Base-by-base conservation (phyloP, 176 grass and related monocot species). In the Avena atlantica region DNA sequence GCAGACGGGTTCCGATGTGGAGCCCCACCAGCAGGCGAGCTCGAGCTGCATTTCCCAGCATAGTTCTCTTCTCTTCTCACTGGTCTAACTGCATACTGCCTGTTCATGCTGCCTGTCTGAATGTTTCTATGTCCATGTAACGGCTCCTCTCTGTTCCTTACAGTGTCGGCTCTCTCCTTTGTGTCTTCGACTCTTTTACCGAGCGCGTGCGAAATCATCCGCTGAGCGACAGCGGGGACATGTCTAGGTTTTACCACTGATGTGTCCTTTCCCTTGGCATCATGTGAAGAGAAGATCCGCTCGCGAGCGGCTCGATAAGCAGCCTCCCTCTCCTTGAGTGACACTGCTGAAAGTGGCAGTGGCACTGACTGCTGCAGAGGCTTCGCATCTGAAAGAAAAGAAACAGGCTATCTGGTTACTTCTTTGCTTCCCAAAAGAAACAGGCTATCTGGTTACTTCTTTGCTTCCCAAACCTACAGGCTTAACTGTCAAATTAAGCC, bases 201-300 rank as follows among this genome's bases (percentile, higher is more conserved):
- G 47, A 98, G 97, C 36, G 97, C 97, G 56, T 98, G 97, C 11
- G 94, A 92, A 11, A 98, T 98, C 97, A 98, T 98, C 51, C 97
- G 84, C 71, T 82, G 87, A 88, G 94, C 97, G 67, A 93, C 94
- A n/a, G 81, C 81, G 49, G 93, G 93, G 62, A 92, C 88, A 70
- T 86, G 89, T 51, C 90, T 86, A 51, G 84, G 67, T 85, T 89
- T 98, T 21, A 53, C 64, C 9, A 17, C 67, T 78, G 42, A 57
- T 13, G 24, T 76, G 76, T 87, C 82, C 63, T 79, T 88, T 86
- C 80, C 81, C 60, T 85, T 61, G 78, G 80, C 14, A 24, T 67
- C 62, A 45, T 90, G 70, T 1, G 63, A 12, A 80, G 93, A 86
- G 86, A 98, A 98, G 19, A 98, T 98, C 10, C 93, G 88, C 70